Evolutionary conservation across 257 asterid genomes (phyloP), one percentile per base, ranked within the genome.

Genomic region (Plantago elongata): DNA sequence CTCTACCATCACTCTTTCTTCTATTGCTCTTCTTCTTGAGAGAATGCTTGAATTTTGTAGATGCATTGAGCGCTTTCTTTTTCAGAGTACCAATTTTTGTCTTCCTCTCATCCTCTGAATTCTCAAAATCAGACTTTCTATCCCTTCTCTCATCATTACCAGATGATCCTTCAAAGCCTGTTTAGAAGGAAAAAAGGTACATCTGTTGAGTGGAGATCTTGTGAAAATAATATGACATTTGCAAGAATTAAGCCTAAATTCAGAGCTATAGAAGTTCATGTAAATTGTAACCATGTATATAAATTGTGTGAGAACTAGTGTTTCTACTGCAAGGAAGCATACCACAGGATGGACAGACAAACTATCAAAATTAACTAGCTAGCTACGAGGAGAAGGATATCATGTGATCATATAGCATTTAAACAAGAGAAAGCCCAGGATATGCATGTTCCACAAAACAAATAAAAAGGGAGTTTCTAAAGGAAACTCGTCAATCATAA

Each of bases 51-150:
- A 88, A 81, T 73, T 88, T 88, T 5, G 96, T 74, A 27, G 96
- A 88, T 47, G 96, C 96, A 75, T 88, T 71, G 44, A 88, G 64
- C 60, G 96, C 96, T 78, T 85, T 88, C 95, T 88, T 88, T 72
- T 88, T 88, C 75, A 88, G 66, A 15, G 84, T 11, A 72, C 95
- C 82, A 60, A 88, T 88, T 71, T 82, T 83, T 13, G 95, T 76
- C 83, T 79, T 85, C 51, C 95, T 83, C 65, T 88, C 96, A 65
- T 88, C 96, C 83, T 88, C 96, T 2, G 96, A 88, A 66, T 81
- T 83, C 76, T 88, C 96, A 69, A 85, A 85, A 76, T 88, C 96
- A 57, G 95, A 88, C 71, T 76, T 88, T 52, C 96, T 81, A 51
- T 88, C 96, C 72, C 86, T 81, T 81, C 80, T 85, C 87, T 83